phyloP scores from a whole-genome alignment of 257 asterid genomes.

The Lycium barbarum region DNA sequence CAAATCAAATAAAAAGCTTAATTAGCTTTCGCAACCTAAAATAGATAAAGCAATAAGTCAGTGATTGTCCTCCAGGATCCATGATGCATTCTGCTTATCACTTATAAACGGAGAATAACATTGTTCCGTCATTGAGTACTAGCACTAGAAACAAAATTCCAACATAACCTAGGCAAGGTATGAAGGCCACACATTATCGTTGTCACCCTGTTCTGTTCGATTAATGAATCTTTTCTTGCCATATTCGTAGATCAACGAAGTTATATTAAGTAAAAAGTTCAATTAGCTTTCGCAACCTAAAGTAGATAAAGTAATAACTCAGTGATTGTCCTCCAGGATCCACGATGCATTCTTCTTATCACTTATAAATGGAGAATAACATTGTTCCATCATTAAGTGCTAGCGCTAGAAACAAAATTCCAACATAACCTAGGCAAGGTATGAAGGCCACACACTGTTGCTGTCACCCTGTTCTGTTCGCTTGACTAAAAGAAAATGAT shows the following conservation, averaged over 20 bases:
- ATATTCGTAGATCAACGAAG: slow-evolving; percentile 13
- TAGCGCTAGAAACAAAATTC: slow-evolving; percentile 7
- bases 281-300: neutral
- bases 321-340: neutral
- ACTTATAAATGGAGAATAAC: slow-evolving; percentile 7
- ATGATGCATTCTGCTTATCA: neutral
- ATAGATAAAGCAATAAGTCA: slow-evolving; percentile 7
- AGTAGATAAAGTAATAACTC: slow-evolving; percentile 6
- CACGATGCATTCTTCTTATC: neutral
- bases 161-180: neutral
- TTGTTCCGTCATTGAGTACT: neutral
- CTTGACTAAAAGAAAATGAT: neutral
- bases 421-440: neutral
- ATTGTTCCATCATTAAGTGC: neutral
- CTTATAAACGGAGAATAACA: slow-evolving; percentile 6
- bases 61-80: neutral
- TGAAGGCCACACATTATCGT: neutral
- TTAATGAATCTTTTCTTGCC: neutral
- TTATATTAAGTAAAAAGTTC: neutral
- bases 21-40: neutral
- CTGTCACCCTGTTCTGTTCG: neutral
- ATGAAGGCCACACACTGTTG: neutral
- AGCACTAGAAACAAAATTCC: no score
- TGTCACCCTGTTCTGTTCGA: neutral
- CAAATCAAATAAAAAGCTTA: neutral